Conservation (phyloP, 805 yeast species). For the Spathaspora arborariae region DNA sequence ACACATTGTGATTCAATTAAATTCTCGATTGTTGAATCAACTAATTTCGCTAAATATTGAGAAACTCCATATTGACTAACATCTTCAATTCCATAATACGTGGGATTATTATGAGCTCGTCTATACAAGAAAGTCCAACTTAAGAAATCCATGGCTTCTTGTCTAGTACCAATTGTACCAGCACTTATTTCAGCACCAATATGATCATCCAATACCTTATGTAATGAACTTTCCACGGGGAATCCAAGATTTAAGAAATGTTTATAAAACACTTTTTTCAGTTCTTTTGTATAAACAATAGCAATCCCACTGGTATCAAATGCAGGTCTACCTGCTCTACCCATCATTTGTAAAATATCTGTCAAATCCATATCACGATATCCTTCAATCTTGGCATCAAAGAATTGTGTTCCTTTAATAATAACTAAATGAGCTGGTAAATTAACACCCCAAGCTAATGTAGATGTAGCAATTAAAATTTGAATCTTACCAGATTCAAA, state of each 20-base stretch:
- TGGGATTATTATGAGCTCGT: slow-evolving; percentile 73
- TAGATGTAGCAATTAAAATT: slow-evolving; percentile 73
- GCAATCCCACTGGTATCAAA: slow-evolving; percentile 77
- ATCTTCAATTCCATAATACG: slow-evolving; percentile 72
- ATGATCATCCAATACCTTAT: slow-evolving; percentile 73
- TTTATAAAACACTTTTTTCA: slow-evolving; percentile 71
- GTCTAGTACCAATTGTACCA: slow-evolving; percentile 60
- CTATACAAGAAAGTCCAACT: slow-evolving; percentile 76
- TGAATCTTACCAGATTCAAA: slow-evolving; percentile 71
- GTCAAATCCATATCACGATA: slow-evolving; percentile 81
- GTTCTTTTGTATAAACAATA: slow-evolving; percentile 70
- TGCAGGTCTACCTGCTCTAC: slow-evolving; percentile 81
- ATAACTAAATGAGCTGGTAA: slow-evolving; percentile 77
- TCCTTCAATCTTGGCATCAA: slow-evolving; percentile 60
- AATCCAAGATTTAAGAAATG: slow-evolving; percentile 76
- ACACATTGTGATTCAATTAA: slow-evolving; percentile 75
- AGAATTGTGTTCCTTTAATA: slow-evolving; percentile 71
- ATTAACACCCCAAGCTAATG: slow-evolving; percentile 85
- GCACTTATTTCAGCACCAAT: slow-evolving; percentile 77
- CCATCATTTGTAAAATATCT: slow-evolving; percentile 82
- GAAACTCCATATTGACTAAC: slow-evolving; percentile 52
- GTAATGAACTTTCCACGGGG: slow-evolving; percentile 78
- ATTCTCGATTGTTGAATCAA: slow-evolving; percentile 65
- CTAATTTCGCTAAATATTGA: slow-evolving; percentile 54
- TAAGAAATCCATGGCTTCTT: slow-evolving; percentile 69